These are phyloP conservation scores for Schizopora paradoxa DNA, from an alignment of 1,284 basidiomycete species.

Conservation along the genomic window DNA sequence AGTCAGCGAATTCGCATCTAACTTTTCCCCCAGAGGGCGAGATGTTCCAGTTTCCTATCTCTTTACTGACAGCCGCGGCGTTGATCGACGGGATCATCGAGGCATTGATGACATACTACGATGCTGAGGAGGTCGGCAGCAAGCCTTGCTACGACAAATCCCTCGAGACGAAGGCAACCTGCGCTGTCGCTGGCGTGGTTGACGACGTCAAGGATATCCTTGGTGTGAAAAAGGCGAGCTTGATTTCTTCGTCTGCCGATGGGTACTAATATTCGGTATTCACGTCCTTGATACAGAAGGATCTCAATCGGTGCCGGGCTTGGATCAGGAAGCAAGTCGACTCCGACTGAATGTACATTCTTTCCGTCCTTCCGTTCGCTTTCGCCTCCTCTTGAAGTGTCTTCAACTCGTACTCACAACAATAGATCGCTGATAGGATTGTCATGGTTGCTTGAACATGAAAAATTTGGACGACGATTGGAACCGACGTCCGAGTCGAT, in stretches of 20 bases:
- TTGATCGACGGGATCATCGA: constrained; percentile 40
- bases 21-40: constrained; percentile 39
- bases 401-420: too few species aligned
- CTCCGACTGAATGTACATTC: too few species aligned
- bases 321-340: too few species aligned
- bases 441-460: too few species aligned
- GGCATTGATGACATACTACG: constrained; percentile 34
- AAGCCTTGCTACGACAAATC: background rate
- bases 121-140: constrained; percentile 11
- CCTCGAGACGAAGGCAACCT: constrained; percentile 25
- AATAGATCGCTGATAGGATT: too few species aligned
- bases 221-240: constrained; percentile 37
- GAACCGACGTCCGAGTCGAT: too few species aligned
- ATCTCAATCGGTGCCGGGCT: constrained; percentile 9
- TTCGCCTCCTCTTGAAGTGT: too few species aligned
- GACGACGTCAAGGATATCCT: constrained; percentile 41
- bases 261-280: background rate
- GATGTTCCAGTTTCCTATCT: constrained; percentile 44
- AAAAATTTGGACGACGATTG: too few species aligned
- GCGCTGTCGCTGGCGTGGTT: constrained; percentile 35
- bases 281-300: background rate
- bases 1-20: background rate
- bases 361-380: too few species aligned
- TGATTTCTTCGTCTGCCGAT: background rate
- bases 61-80: constrained; percentile 44